Conservation (phyloP, 495 filamentous ascomycete genomes). For the Glonium stellatum region DNA sequence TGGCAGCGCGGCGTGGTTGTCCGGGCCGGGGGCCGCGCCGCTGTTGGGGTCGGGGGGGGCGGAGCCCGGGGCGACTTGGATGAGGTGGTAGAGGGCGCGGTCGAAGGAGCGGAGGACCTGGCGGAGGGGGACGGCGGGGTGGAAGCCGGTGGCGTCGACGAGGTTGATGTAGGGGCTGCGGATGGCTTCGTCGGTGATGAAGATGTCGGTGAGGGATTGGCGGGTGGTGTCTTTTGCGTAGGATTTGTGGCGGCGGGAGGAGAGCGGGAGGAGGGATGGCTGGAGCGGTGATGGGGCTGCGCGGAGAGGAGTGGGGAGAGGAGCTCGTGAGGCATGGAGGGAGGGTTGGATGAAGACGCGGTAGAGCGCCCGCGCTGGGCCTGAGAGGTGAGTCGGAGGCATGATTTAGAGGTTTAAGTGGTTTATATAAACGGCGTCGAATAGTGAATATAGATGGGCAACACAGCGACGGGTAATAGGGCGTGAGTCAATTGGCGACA, state of each 20-base stretch:
- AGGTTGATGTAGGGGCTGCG: conserved; percentile 40
- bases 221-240: conserved; percentile 15
- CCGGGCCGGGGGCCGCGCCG: conserved; percentile 6
- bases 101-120: conserved; percentile 46
- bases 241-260: conserved; percentile 6
- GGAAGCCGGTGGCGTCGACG: conserved; percentile 47
- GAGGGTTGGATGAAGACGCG: conserved; percentile 31
- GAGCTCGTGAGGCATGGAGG: not conserved
- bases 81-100: conserved; percentile 45
- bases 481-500: not conserved
- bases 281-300: not conserved
- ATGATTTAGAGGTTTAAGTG: conserved; percentile 6
- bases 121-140: conserved; percentile 38
- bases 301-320: not conserved
- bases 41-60: conserved; percentile 4
- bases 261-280: conserved; percentile 7
- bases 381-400: conserved; percentile 12
- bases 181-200: conserved; percentile 29
- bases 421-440: not conserved
- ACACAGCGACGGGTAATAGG: conserved; percentile 1
- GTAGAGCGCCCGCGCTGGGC: conserved; percentile 30
- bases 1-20: conserved; percentile 32
- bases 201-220: conserved; percentile 19
- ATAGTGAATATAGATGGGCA: not conserved
- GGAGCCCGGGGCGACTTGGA: conserved; percentile 46